phyloP scores from a whole-genome alignment of 495 filamentous ascomycete genomes.

The Aspergillus sparsus region DNA sequence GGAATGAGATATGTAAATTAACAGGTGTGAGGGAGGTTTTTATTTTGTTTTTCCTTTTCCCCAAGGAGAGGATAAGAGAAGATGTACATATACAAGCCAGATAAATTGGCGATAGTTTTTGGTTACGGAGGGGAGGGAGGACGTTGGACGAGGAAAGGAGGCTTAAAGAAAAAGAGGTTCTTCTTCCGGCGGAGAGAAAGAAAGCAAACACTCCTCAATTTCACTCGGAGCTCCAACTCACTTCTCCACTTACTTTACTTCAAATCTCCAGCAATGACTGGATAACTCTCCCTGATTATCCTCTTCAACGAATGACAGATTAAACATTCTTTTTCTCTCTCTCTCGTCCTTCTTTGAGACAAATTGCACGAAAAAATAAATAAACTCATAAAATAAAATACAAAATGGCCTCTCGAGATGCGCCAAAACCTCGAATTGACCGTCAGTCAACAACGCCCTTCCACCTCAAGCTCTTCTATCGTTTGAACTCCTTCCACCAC shows the following conservation, averaged over 20 bases:
- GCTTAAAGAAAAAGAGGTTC: slow-evolving; percentile 7
- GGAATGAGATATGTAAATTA: not conserved
- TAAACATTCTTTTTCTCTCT: not conserved
- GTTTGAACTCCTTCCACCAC: slow-evolving; percentile 67
- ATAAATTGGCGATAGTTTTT: no score
- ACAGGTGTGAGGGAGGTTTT: not conserved
- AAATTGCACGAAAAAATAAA: not conserved
- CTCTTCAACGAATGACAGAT: slow-evolving; percentile 3
- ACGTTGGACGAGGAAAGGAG: not conserved
- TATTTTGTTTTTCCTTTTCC: not conserved
- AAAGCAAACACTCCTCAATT: not conserved
- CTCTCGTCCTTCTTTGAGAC: not conserved
- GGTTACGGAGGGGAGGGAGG: no score
- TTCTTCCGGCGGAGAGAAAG: slow-evolving; percentile 12
- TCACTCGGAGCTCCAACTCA: slow-evolving; percentile 1
- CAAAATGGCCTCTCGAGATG: slow-evolving; percentile 34
- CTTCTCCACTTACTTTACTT: slow-evolving; percentile 3
- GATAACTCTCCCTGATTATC: not conserved
- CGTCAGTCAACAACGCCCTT: slow-evolving; percentile 82
- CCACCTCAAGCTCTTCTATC: slow-evolving; percentile 88
- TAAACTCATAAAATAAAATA: slow-evolving; percentile 6
- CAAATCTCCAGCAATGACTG: not conserved
- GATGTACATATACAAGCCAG: no score
- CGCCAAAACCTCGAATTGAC: slow-evolving; percentile 46
- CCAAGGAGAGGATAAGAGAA: no score